Evolutionary conservation across 345 rosid species (phyloP), one percentile per base, ranked within the genome.

Genomic region (Nasturtium officinale): DNA sequence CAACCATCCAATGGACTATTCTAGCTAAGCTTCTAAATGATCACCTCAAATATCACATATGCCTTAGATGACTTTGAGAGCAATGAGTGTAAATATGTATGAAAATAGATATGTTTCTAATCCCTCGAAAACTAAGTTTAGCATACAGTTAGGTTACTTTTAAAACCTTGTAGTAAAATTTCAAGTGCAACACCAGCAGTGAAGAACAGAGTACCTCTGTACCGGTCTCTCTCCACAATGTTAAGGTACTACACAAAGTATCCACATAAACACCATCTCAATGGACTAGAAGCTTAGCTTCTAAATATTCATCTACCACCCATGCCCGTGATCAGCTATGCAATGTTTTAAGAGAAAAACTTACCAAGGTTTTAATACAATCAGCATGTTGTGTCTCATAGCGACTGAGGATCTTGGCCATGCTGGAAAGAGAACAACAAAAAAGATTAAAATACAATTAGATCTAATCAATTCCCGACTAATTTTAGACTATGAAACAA

Each of bases 361-460:
- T 68, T 68, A 75, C 79, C 74, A 53, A 16, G 16, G 25, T 45
- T 30, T 32, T 43, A 67, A 5, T 64, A 18, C 68, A 58, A 18
- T 75, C 64, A 23, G 30, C 58, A 32, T 68, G 57, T 5, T 68
- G 30, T 54, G 8, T 12, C 43, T 61, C 48, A 23, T 51, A 75
- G 17, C 29, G 57, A 20, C 12, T 15, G 2, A 75, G 15, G 15
- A 68, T 75, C 6, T 61, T 68, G 43, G 69, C 23, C 69, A 75
- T 51, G 63, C 79, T 75, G 58, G 57, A 43, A 23, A 51, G 17
- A 60, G 10, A 32, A 42, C 28, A 68, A 61, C 54, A 45, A 28
- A 52, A 23, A 42, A 33, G 33, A 5, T n/a, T n/a, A 25, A 15
- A 57, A 74, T 18, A 0, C 17, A 18, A 4, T 60, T 51, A 67